phyloP scores from a whole-genome alignment of 495 filamentous ascomycete genomes.

The Bathelium albidoporum region DNA sequence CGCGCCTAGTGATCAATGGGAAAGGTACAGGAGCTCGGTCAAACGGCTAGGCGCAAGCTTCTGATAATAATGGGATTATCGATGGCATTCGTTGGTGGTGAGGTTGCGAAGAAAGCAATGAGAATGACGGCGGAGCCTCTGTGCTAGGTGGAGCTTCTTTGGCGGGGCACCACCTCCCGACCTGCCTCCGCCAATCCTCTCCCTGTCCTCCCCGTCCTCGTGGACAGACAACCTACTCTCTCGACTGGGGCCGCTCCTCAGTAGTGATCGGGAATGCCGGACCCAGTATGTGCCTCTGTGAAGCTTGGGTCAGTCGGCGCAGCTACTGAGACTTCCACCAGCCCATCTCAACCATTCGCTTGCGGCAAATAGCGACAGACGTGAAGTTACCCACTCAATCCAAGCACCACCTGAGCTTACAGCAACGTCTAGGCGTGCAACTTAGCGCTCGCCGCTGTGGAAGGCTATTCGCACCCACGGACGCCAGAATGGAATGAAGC shows the following conservation, averaged over 20 bases:
- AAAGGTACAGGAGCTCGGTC: no score
- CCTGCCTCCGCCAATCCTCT: neutral
- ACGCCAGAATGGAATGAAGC: constrained; percentile 76
- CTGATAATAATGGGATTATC: no score
- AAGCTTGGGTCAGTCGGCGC: neutral
- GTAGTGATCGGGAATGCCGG: neutral
- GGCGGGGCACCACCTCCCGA: neutral
- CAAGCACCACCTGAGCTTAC: constrained; percentile 9
- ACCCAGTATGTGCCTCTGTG: neutral
- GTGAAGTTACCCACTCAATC: constrained; percentile 40
- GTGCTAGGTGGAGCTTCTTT: no score
- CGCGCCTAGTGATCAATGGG: no score
- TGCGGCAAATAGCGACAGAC: constrained; percentile 74
- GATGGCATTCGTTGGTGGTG: no score
- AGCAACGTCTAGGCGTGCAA: constrained; percentile 61
- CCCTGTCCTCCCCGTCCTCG: neutral
- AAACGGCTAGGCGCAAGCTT: no score
- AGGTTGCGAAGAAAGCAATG: no score
- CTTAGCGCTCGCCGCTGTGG: constrained; percentile 54
- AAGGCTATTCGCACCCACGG: constrained; percentile 70
- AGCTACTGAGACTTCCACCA: constrained; percentile 23
- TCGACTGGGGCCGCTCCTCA: neutral
- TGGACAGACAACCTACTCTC: neutral
- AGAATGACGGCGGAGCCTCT: no score
- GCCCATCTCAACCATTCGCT: constrained; percentile 65